Conservation (phyloP, 164 flowering plant genomes). For the Cinnamomum micranthum region DNA sequence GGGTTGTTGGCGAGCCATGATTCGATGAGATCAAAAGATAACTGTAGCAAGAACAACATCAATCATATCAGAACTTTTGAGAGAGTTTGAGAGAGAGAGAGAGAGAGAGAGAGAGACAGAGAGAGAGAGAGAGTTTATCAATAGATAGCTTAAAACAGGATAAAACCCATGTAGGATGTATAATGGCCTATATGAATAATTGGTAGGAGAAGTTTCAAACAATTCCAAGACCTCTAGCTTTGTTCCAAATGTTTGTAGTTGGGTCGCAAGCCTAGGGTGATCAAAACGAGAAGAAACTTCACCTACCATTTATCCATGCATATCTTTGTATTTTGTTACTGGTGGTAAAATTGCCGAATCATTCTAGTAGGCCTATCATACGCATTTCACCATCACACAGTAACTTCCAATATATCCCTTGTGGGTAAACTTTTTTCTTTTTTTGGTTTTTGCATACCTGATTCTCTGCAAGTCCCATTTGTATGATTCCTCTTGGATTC, state of each 20-base stretch:
- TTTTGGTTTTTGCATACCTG: conserved; percentile 16
- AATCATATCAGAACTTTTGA: not conserved
- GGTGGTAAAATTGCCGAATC: too few species aligned
- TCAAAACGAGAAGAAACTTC: not conserved
- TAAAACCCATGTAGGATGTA: too few species aligned
- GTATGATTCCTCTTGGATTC: conserved; percentile 42
- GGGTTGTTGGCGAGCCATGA: conserved; percentile 37
- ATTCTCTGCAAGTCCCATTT: conserved; percentile 52
- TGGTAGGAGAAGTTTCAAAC: too few species aligned
- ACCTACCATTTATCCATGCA: not conserved
- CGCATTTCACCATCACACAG: not conserved
- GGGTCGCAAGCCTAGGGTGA: not conserved
- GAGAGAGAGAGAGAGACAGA: not conserved
- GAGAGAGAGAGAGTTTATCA: too few species aligned
- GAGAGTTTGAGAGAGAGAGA: not conserved
- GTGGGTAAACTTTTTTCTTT: not conserved
- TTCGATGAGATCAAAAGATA: conserved; percentile 44
- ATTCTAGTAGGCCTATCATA: not conserved
- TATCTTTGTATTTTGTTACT: not conserved
- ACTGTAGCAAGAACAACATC: conserved; percentile 13
- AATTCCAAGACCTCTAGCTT: too few species aligned
- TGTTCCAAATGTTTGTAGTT: too few species aligned
- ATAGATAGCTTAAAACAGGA: too few species aligned
- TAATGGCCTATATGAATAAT: too few species aligned
- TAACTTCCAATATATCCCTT: not conserved